Conservation (phyloP, 139 green algal genomes). For the Nannochloris sp. region DNA sequence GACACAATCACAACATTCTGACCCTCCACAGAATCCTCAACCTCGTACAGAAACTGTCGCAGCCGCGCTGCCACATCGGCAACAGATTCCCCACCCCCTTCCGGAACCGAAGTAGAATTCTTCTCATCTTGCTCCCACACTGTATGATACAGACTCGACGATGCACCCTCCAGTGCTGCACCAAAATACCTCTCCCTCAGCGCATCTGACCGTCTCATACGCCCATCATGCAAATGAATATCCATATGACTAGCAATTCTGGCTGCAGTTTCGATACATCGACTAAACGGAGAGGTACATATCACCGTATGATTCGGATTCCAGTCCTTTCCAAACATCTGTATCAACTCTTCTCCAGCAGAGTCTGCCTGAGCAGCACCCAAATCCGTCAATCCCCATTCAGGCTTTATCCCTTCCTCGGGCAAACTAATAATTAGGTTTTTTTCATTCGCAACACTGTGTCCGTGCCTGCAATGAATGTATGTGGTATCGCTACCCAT, state of each 20-base stretch:
- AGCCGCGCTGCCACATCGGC: constrained; percentile 32
- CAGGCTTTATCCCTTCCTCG: constrained; percentile 27
- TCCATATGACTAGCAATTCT: constrained; percentile 9
- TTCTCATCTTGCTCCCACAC: constrained; percentile 38
- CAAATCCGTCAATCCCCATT: constrained; percentile 30
- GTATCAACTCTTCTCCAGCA: constrained; percentile 22
- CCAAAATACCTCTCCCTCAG: constrained; percentile 49
- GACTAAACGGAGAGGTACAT: constrained; percentile 36
- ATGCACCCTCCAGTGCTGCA: constrained; percentile 24
- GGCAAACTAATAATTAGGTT: constrained; percentile 5
- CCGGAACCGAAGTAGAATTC: constrained; percentile 6
- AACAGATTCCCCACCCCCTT: constrained; percentile 44
- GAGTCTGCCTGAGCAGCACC: constrained; percentile 32
- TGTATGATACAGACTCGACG: constrained; percentile 26
- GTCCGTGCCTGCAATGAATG: constrained; percentile 3
- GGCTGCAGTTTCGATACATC: constrained; percentile 35
- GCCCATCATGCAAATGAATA: neutral
- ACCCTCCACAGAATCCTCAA: constrained; percentile 28
- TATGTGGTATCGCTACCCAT: no score
- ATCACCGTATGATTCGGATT: neutral
- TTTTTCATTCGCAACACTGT: neutral
- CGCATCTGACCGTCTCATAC: constrained; percentile 4
- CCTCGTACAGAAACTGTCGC: constrained; percentile 17
- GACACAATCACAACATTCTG: constrained; percentile 40
- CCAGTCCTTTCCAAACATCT: neutral